Evolutionary conservation across 2,329 filamentous ascomycete species (phyloP), one percentile per base, ranked within the genome.

Genomic region (Coleophoma crateriformis): DNA sequence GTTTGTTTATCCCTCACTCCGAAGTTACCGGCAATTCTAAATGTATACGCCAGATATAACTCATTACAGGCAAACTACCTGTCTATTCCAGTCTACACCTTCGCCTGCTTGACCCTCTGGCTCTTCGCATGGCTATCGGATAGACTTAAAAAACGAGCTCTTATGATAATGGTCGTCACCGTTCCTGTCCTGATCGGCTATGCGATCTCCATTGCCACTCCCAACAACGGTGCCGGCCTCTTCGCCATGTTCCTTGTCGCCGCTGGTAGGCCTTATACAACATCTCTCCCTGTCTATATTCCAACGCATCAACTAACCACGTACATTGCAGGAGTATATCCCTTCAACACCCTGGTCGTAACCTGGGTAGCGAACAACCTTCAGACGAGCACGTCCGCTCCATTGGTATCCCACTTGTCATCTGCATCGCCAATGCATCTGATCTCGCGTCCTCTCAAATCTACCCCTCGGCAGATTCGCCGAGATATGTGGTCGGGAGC

Each of bases 61-160:
- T 37, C 34, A 12, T n/a, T 37, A 10, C 48, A 61, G 33, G 60
- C 57, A 15, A 63, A 66, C 22, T 65, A 66, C 47, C 49, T 67
- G 38, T 65, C 63, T 33, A 66, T 68, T 33, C 67, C 66, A 1
- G 62, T 67, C 1, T 68, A 68, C 68, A 74, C 40, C 71, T 78
- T 37, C 34, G 34, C 34, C 11, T 37, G 34, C 34, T 12, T 37
- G 12, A 12, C 12, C 4, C 34, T 37, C 11, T 37, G 11, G 12
- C 3, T 12, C n/a, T 37, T 37, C 11, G n/a, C 34, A 3, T 37
- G n/a, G 12, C 34, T 37, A 12, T 37, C 34, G 12, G 34, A 37
- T 4, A 2, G 34, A n/a, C 11, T n/a, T 37, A 37, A 37, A 37
- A 37, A 37, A n/a, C 34, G 34, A 37, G 34, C 12, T 37, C 12